Evolutionary conservation across 495 filamentous ascomycete genomes (phyloP).

Genomic region (Collariella sp.): DNA sequence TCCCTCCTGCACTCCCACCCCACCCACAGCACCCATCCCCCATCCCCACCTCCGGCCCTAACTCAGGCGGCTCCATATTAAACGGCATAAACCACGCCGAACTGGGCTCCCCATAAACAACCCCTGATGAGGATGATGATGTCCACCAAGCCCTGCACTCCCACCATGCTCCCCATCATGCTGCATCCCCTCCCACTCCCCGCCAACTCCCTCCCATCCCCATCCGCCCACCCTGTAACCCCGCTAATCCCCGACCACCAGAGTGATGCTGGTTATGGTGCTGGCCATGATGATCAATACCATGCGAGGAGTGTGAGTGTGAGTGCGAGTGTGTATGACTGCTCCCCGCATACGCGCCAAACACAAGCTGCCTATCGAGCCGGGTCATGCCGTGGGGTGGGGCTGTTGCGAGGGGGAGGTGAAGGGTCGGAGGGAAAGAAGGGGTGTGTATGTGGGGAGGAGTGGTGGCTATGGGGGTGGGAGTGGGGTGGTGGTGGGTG

Average conservation of each 20-base stretch:
- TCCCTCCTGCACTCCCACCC: conserved; percentile 36
- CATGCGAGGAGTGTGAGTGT: too few species aligned
- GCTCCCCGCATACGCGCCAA: conserved; percentile 62
- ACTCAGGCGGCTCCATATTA: conserved; percentile 70
- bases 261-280: too few species aligned
- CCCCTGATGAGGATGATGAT: conserved; percentile 1
- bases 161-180: background rate
- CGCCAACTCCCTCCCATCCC: background rate
- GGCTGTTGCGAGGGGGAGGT: conserved; percentile 30
- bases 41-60: conserved; percentile 42
- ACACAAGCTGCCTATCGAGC: conserved; percentile 70
- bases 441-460: conserved; percentile 29
- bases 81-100: conserved; percentile 93
- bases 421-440: conserved; percentile 42
- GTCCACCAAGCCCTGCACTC: background rate
- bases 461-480: conserved; percentile 27
- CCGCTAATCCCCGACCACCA: background rate
- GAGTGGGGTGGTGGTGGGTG: conserved; percentile 33
- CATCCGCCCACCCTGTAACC: conserved; percentile 7
- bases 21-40: conserved; percentile 31
- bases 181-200: background rate
- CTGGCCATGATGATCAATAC: too few species aligned
- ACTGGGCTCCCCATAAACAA: conserved; percentile 43
- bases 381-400: conserved; percentile 44
- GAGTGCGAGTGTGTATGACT: too few species aligned